Conservation (phyloP, 495 filamentous ascomycete genomes). For the Neurospora hispaniola region DNA sequence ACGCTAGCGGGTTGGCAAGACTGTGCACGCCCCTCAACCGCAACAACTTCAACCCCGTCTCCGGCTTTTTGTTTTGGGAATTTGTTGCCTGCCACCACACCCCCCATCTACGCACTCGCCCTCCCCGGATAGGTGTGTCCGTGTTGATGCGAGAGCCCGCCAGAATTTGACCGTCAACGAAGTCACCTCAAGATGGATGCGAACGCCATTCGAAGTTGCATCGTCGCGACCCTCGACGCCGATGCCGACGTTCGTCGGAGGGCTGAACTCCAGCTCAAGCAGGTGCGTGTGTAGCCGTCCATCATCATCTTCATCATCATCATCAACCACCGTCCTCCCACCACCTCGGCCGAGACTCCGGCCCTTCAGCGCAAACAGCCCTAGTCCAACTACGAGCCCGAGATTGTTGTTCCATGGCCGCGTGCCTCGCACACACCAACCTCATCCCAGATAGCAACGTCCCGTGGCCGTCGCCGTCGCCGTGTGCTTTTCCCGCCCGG, state of each 20-base stretch:
- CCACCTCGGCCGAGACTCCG: neutral
- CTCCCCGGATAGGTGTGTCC: slow-evolving; percentile 3
- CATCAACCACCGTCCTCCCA: neutral
- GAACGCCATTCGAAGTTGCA: slow-evolving; percentile 71
- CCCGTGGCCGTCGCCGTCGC: neutral
- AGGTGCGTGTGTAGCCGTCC: slow-evolving; percentile 47
- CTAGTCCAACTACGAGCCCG: neutral
- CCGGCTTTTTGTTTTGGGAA: neutral
- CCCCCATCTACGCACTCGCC: slow-evolving; percentile 11
- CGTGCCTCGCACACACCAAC: neutral
- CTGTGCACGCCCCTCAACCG: slow-evolving; percentile 9
- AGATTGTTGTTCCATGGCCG: neutral
- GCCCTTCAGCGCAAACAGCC: neutral
- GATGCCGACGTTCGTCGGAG: slow-evolving; percentile 76
- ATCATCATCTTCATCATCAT: neutral
- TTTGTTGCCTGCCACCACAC: slow-evolving; percentile 1
- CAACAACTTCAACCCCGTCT: neutral
- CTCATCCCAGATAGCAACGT: neutral
- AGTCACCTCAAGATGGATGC: slow-evolving; percentile 62
- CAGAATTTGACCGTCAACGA: slow-evolving; percentile 6
- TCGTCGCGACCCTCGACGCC: slow-evolving; percentile 74
- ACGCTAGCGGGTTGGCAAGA: slow-evolving; percentile 6
- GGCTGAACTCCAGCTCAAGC: slow-evolving; percentile 88
- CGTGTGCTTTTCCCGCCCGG: neutral
- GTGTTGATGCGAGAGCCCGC: slow-evolving; percentile 22